Evolutionary conservation across 129 eudicot species (phyloP).

Genomic region (Scalesia atractyloides): DNA sequence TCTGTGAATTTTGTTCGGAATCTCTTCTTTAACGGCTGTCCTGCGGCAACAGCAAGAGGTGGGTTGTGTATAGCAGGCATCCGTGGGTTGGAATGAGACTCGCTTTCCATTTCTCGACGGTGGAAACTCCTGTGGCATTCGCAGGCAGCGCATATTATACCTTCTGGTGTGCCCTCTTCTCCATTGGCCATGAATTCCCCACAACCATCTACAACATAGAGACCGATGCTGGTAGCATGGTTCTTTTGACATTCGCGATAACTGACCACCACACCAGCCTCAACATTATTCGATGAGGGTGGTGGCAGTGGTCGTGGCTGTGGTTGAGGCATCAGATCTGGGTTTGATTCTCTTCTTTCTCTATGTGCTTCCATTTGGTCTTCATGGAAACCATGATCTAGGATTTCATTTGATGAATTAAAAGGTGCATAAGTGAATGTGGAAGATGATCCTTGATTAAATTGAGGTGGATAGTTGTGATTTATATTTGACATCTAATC

Average conservation of each 20-base stretch:
- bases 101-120: constrained; percentile 56
- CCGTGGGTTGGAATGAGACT: constrained; percentile 14
- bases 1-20: constrained; percentile 69
- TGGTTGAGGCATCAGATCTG: constrained; percentile 30
- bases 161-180: constrained; percentile 59
- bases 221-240: constrained; percentile 72
- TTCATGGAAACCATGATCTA: constrained; percentile 45
- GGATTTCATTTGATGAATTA: constrained; percentile 43
- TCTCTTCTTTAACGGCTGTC: constrained; percentile 57
- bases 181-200: constrained; percentile 89
- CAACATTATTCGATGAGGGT: background rate
- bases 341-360: constrained; percentile 27
- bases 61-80: constrained; percentile 17
- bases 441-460: constrained; percentile 36
- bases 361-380: background rate
- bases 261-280: constrained; percentile 16
- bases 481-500: constrained; percentile 15
- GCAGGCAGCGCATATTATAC: constrained; percentile 73
- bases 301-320: background rate
- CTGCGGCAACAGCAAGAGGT: background rate
- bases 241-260: constrained; percentile 75
- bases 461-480: constrained; percentile 33
- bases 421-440: constrained; percentile 26
- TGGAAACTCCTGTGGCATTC: constrained; percentile 86
- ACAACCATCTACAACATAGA: constrained; percentile 70